Conservation (phyloP, 257 asterid genomes). For the Plectranthus barbatus region DNA sequence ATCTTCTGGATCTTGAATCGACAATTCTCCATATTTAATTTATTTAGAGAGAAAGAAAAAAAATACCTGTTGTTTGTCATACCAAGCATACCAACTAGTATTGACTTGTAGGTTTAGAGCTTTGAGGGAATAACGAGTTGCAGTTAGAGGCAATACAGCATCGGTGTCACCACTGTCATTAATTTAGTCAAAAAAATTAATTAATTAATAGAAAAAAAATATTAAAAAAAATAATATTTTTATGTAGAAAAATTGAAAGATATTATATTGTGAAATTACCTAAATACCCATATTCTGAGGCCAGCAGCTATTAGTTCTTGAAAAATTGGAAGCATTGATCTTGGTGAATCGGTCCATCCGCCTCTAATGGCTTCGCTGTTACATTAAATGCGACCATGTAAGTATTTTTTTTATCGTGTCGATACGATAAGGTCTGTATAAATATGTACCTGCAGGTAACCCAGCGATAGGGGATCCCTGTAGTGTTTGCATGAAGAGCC, state of each 20-base stretch:
- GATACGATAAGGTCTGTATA: not conserved
- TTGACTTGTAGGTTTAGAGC: constrained; percentile 31
- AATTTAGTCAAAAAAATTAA: not conserved
- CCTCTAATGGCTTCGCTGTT: constrained; percentile 42
- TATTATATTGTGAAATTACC: constrained; percentile 26
- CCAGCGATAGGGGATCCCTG: constrained; percentile 40
- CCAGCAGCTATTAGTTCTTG: constrained; percentile 44
- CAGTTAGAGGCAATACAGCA: constrained; percentile 52
- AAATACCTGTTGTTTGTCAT: constrained; percentile 34
- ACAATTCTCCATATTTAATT: too few relatives aligned
- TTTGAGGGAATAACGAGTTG: constrained; percentile 46
- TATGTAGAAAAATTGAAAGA: too few relatives aligned
- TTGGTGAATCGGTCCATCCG: constrained; percentile 58
- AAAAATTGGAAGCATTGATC: constrained; percentile 52
- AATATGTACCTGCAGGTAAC: constrained; percentile 42
- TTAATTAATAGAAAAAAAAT: too few relatives aligned
- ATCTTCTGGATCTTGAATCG: too few relatives aligned
- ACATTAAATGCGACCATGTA: not conserved
- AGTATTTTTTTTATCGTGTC: not conserved
- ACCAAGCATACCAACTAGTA: constrained; percentile 54
- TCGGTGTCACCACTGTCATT: constrained; percentile 50
- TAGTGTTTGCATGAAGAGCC: constrained; percentile 52
- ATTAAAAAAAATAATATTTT: not conserved
- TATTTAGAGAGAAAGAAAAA: not conserved
- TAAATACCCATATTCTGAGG: constrained; percentile 54